Evolutionary conservation across 1,284 basidiomycete species (phyloP).

Genomic region (Fomitopsis palustris): DNA sequence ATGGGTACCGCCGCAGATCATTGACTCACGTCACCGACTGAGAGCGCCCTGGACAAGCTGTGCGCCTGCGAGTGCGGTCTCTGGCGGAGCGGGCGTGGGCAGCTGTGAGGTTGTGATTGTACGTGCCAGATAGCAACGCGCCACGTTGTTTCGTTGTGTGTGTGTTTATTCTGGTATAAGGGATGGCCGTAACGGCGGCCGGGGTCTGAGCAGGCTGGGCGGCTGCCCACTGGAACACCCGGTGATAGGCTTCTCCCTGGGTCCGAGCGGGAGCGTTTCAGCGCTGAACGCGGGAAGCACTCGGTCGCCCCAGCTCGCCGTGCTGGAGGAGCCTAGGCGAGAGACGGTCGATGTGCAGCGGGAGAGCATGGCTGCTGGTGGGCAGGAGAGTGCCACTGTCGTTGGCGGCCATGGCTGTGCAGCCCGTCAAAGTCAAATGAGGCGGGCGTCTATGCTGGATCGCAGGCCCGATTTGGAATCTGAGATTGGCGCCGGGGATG

Average conservation of each 20-base stretch:
- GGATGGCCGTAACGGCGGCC: neutral
- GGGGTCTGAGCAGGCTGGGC: neutral
- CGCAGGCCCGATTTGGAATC: conserved; percentile 1
- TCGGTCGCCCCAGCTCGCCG: neutral
- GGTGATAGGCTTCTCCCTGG: conserved; percentile 4
- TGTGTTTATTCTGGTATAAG: neutral
- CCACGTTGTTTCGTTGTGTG: neutral
- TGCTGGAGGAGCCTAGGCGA: neutral
- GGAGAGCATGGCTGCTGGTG: neutral
- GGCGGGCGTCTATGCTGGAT: too few relatives aligned
- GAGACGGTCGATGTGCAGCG: too few relatives aligned
- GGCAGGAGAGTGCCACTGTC: too few relatives aligned
- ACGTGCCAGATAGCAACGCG: neutral
- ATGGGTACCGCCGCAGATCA: neutral
- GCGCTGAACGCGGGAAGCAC: neutral
- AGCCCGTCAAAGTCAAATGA: neutral
- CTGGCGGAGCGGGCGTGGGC: neutral
- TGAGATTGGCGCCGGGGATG: conserved; percentile 1
- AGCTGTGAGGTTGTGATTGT: neutral
- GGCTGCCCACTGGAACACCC: neutral
- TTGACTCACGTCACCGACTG: neutral
- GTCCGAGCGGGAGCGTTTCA: neutral
- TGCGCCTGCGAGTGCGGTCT: neutral
- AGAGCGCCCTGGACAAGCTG: neutral
- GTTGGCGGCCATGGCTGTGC: neutral